phyloP scores from a whole-genome alignment of 352 stramenopile genomes.

The Pythium volutum region DNA sequence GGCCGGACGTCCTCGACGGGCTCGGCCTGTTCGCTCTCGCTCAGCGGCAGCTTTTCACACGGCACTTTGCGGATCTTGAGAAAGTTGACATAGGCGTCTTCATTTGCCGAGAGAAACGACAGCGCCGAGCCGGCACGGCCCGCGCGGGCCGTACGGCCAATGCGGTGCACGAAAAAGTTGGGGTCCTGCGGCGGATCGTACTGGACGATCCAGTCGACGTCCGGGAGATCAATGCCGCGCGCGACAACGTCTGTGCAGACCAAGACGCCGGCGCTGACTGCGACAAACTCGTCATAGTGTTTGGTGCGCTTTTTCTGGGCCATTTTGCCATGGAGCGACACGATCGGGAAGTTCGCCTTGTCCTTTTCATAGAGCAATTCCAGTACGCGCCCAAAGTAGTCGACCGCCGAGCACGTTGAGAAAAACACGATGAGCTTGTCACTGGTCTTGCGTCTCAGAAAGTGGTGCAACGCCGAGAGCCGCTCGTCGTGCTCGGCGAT shows the following conservation, averaged over 20 bases:
- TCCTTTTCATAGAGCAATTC: slow-evolving; percentile 63
- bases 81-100: slow-evolving; percentile 97
- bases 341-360: slow-evolving; percentile 38
- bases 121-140: slow-evolving; percentile 92
- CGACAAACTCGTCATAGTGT: slow-evolving; percentile 75
- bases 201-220: slow-evolving; percentile 99
- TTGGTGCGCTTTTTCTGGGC: slow-evolving; percentile 86
- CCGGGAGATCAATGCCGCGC: slow-evolving; percentile 96
- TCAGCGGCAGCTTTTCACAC: slow-evolving; percentile 72
- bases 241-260: slow-evolving; percentile 99
- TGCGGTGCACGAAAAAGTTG: slow-evolving; percentile 99
- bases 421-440: slow-evolving; percentile 99
- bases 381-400: slow-evolving; percentile 95
- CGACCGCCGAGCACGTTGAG: slow-evolving; percentile 97
- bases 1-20: slow-evolving; percentile 82
- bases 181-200: slow-evolving; percentile 97
- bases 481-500: slow-evolving; percentile 94
- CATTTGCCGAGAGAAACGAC: slow-evolving; percentile 95
- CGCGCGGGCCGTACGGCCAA: slow-evolving; percentile 96
- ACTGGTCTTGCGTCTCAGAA: slow-evolving; percentile 86
- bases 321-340: slow-evolving; percentile 94
- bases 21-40: slow-evolving; percentile 47
- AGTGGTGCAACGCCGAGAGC: slow-evolving; percentile 89
- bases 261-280: slow-evolving; percentile 73
- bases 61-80: slow-evolving; percentile 94